Evolutionary conservation across 2,329 filamentous ascomycete species (phyloP).

Genomic region (Ophiocordyceps sinensis): DNA sequence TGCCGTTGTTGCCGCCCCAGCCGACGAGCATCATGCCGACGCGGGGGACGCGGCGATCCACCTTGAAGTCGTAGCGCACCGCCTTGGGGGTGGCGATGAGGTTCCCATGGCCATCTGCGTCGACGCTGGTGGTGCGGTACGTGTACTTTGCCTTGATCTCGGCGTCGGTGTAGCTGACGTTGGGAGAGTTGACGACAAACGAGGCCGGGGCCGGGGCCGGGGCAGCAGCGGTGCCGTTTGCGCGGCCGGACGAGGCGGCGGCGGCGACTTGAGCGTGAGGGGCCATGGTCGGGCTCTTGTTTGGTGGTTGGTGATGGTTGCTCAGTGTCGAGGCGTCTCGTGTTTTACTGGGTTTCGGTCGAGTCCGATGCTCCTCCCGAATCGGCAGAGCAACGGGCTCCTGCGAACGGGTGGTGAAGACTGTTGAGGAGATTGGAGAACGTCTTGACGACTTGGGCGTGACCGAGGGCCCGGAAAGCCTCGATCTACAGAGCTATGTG

Average conservation of each 20-base stretch:
- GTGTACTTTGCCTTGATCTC: conserved; percentile 91
- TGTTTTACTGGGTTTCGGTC: conserved; percentile 40
- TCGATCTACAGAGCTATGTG: conserved; percentile 29
- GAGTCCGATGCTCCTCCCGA: conserved; percentile 69
- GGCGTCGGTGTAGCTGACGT: conserved; percentile 77
- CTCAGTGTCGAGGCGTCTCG: conserved; percentile 13
- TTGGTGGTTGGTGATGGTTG: conserved; percentile 2
- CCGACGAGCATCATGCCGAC: conserved; percentile 95
- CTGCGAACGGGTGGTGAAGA: conserved; percentile 90
- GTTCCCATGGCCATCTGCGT: conserved; percentile 56
- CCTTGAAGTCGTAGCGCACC: conserved; percentile 93
- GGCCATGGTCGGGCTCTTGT: conserved; percentile 49
- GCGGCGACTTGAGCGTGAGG: conserved; percentile 63
- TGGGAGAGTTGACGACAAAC: conserved; percentile 83
- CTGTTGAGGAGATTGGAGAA: conserved; percentile 98
- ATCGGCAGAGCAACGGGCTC: conserved; percentile 84
- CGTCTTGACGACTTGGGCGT: conserved; percentile 62
- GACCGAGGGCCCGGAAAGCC: conserved; percentile 36
- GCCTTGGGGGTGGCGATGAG: conserved; percentile 76
- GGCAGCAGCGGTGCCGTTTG: conserved; percentile 29
- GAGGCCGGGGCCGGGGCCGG: conserved; percentile 44
- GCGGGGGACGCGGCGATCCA: conserved; percentile 84
- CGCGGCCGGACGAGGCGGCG: conserved; percentile 32
- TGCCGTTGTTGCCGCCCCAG: conserved; percentile 96
- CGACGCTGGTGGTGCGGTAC: conserved; percentile 85